These are phyloP conservation scores for Fusarium miscanthi DNA, from an alignment of 2,329 filamentous ascomycete species.

Conservation along the genomic window DNA sequence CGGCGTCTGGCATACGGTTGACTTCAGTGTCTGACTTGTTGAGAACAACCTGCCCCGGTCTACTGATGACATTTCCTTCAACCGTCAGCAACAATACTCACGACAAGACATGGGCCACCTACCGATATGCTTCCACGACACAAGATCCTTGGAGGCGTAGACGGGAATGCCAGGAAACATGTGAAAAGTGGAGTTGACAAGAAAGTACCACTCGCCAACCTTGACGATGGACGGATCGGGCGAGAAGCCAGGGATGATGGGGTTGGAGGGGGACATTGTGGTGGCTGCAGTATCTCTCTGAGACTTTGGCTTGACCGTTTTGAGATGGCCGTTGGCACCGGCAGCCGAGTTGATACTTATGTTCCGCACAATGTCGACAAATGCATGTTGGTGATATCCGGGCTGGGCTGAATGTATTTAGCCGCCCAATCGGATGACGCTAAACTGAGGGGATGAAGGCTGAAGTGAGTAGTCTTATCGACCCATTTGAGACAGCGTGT, in stretches of 20 bases:
- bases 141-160: conserved; percentile 1
- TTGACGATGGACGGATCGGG: conserved; percentile 21
- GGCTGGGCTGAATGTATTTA: conserved; percentile 2
- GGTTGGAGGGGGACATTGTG: conserved; percentile 14
- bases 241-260: conserved; percentile 22
- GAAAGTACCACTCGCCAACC: conserved; percentile 19
- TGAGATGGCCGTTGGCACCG: not conserved
- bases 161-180: conserved; percentile 22
- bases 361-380: not conserved
- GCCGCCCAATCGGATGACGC: not conserved
- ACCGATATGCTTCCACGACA: conserved; percentile 17
- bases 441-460: not conserved
- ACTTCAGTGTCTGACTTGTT: not conserved
- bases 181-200: conserved; percentile 23
- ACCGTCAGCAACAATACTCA: fast-evolving
- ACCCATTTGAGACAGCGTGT: not conserved
- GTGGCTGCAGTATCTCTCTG: not conserved
- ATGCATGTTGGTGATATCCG: not conserved
- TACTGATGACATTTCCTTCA: conserved; percentile 9
- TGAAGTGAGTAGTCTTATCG: fast-evolving
- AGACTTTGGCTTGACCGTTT: not conserved
- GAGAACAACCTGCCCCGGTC: not conserved
- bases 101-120: fast-evolving
- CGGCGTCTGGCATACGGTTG: not conserved
- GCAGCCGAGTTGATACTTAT: conserved; percentile 9